Base-by-base conservation (phyloP, 345 rosid species). In the Cardiospermum halicacabum region DNA sequence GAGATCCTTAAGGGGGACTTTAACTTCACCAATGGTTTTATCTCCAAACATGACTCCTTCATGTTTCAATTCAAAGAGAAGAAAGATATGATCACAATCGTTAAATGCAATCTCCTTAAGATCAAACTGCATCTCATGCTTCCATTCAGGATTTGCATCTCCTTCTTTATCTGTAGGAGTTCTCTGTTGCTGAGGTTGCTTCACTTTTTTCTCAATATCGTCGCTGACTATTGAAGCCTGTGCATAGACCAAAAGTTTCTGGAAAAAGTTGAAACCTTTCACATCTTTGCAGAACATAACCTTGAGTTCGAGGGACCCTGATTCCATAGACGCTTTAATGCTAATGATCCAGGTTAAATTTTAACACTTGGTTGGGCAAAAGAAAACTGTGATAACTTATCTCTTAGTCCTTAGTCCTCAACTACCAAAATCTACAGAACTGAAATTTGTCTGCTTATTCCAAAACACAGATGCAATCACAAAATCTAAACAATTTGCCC, bases 141-240 rank as follows among this genome's bases (percentile, higher is more conserved):
- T 73, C 90, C 90, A 82, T 65, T 82, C 90, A 0, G 90, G 90
- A 67, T 78, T 58, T 25, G 78, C 85, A 57, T 73, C 81, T 3
- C 77, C 80, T 60, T 76, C 89, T 65, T 36, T 72, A 57, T 78
- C 89, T 1, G 79, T 51, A 4, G 76, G 69, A 13, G 82, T 80
- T 22, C 81, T 75, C 13, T 78, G 68, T 30, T 60, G 27, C 74
- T 71, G 87, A 15, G 64, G 42, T 57, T 68, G 49, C 48, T 32
- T 37, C 54, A 68, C 7, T 62, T 70, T 72, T 61, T 72, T 78
- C 21, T 54, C 62, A 3, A 76, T 69, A 49, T 76, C 79, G 10
- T 72, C 79, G 24, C 65, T 57, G 65, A 40, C 45, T 7, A 80
- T 15, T 2, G 80, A 82, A 51, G 74, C 80, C 5, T 54, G 53